These are phyloP conservation scores for Stropharia rugosoannulata DNA, from an alignment of 768 basidiomycete genomes.

Conservation along the genomic window DNA sequence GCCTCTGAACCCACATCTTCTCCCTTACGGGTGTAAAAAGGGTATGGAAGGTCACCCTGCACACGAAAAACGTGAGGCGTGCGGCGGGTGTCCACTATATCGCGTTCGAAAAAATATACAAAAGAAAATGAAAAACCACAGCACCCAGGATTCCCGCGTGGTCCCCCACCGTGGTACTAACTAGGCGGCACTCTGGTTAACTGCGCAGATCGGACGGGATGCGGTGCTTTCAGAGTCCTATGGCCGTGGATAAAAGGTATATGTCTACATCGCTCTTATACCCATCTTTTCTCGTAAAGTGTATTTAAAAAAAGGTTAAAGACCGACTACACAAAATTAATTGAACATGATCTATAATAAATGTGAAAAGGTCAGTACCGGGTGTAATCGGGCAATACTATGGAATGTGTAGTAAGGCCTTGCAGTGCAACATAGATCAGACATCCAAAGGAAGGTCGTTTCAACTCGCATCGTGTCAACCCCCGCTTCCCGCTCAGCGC, in stretches of 20 bases:
- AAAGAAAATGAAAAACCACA: constrained; percentile 43
- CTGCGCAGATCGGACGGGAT: constrained; percentile 65
- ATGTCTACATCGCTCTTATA: not conserved
- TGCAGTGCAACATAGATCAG: no score
- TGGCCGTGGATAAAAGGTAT: constrained; percentile 36
- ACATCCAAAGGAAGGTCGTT: constrained; percentile 90
- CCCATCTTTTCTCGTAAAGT: no score
- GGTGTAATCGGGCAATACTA: not conserved
- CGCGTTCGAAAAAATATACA: not conserved
- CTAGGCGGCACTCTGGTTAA: constrained; percentile 62
- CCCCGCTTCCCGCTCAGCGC: constrained; percentile 70
- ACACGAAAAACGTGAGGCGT: not conserved
- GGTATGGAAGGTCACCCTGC: not conserved
- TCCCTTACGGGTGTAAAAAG: not conserved
- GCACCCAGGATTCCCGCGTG: constrained; percentile 58
- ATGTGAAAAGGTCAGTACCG: no score
- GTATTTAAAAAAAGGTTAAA: no score
- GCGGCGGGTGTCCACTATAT: not conserved
- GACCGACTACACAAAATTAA: no score
- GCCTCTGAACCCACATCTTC: not conserved
- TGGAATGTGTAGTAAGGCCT: constrained; percentile 3
- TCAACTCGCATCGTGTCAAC: constrained; percentile 68
- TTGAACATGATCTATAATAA: no score
- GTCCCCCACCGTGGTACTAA: constrained; percentile 70
- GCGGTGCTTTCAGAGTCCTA: constrained; percentile 53